Conservation (phyloP, 352 stramenopile species). For the Pythium pyrilobum region DNA sequence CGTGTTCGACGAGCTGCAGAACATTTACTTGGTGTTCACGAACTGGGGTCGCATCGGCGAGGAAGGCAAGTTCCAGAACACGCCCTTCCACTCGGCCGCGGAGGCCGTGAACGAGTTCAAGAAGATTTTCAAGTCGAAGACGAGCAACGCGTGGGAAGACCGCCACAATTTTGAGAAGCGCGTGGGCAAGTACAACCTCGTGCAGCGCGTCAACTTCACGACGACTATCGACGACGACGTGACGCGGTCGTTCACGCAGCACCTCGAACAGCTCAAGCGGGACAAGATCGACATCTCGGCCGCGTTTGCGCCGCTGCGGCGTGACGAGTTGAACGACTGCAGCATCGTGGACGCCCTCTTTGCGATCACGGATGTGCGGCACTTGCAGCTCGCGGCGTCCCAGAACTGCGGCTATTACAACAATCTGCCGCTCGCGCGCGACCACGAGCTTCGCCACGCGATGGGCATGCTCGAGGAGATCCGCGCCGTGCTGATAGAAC, state of each 20-base stretch:
- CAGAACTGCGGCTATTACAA: slow-evolving; percentile 35
- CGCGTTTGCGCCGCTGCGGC: background rate
- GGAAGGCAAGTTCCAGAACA: slow-evolving; percentile 70
- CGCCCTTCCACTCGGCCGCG: slow-evolving; percentile 40
- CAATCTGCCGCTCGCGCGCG: slow-evolving; percentile 46
- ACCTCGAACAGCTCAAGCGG: background rate
- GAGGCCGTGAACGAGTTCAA: slow-evolving; percentile 63
- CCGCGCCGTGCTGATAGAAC: slow-evolving; percentile 32
- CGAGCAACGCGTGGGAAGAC: slow-evolving; percentile 50
- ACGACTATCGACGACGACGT: slow-evolving; percentile 44
- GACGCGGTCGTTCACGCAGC: slow-evolving; percentile 35
- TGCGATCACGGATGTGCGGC: slow-evolving; percentile 64
- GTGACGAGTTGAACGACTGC: background rate
- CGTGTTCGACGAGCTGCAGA: slow-evolving; percentile 53
- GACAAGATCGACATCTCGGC: background rate
- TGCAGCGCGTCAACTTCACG: slow-evolving; percentile 44
- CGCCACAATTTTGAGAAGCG: slow-evolving; percentile 45
- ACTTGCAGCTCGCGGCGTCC: slow-evolving; percentile 53
- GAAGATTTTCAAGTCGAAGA: slow-evolving; percentile 74
- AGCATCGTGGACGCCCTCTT: slow-evolving; percentile 40
- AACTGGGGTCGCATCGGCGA: slow-evolving; percentile 78
- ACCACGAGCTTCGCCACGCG: slow-evolving; percentile 38
- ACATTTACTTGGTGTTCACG: slow-evolving; percentile 64
- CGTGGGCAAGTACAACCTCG: slow-evolving; percentile 63
- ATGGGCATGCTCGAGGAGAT: slow-evolving; percentile 41